Base-by-base conservation (phyloP, 1,284 basidiomycete species). In the Leccinum angustisporum region DNA sequence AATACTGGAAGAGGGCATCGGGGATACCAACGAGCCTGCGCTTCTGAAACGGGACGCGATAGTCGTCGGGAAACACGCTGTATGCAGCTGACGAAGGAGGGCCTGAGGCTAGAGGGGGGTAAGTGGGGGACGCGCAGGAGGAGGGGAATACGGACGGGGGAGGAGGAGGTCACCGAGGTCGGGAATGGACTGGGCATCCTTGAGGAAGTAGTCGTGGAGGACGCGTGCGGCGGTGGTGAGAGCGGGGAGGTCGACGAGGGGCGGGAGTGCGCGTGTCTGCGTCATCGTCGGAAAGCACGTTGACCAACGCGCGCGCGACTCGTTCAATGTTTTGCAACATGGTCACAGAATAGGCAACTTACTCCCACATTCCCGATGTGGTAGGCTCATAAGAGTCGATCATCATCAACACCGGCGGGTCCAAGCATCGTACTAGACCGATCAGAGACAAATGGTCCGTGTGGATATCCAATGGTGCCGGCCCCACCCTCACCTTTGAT, bases 1-100 rank as follows among this genome's bases (percentile, higher is more conserved):
- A 92, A 70, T 91, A 88, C 68, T 93, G 87, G 66, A 93, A 93
- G 56, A 95, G 78, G 3, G 83, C 83, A 62, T 94, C 91, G n/a
- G 93, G 92, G n/a, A 95, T 88, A 14, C 84, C 81, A 63, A 91
- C 80, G 57, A 92, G 86, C 67, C 85, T 86, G 67, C 85, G 81
- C 75, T 92, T 92, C 75, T 91, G 88, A 74, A 91, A 94, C 1
- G 93, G 93, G 5, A 89, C 84, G 71, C 91, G 87, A 59, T 84
- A 85, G 69, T 92, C 88, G 64, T 91, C 90, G 2, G 88, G 86
- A 68, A 87, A 90, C 51, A 91, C 78, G 61, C 84, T 91, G 73
- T 95, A 95, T 16, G 84, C 82, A 9, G 85, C 82, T 16, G 90
- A 91, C n/a, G 86, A 86, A 59, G 85, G 82, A 53, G 85, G 82